Conservation (phyloP, 805 yeast genomes). For the Lachancea cidri region DNA sequence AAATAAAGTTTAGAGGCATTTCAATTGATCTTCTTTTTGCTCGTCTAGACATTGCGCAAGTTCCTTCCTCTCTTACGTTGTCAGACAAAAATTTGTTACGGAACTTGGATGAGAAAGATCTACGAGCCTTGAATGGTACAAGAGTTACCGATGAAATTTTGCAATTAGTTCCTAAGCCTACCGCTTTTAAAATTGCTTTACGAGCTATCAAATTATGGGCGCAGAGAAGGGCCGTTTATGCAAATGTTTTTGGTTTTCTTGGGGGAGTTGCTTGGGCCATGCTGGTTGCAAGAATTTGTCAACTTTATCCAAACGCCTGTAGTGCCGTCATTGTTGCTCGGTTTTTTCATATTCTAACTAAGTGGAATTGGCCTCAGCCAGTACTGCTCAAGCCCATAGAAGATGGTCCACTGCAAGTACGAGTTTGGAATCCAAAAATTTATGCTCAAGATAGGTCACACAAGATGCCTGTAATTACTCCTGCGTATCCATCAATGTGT, state of each 20-base stretch:
- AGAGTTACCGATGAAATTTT: conserved; percentile 95
- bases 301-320: conserved; percentile 92
- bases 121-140: conserved; percentile 90
- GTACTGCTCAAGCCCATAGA: conserved; percentile 88
- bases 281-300: conserved; percentile 97
- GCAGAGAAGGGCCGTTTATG: conserved; percentile 88
- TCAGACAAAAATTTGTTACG: conserved; percentile 80
- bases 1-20: conserved; percentile 83
- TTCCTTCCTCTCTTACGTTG: conserved; percentile 68
- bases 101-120: conserved; percentile 86
- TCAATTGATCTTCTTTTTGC: conserved; percentile 90
- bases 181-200: conserved; percentile 86
- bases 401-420: conserved; percentile 93
- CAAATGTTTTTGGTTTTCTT: conserved; percentile 93
- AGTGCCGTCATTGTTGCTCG: conserved; percentile 87
- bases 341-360: conserved; percentile 76
- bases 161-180: conserved; percentile 83
- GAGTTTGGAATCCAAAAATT: conserved; percentile 93
- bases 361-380: conserved; percentile 99
- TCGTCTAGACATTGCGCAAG: conserved; percentile 72
- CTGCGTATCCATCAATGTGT: conserved; percentile 80
- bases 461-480: conserved; percentile 96
- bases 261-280: conserved; percentile 99
- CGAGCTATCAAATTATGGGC: conserved; percentile 97
- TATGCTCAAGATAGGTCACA: conserved; percentile 88